Evolutionary conservation across 805 yeast genomes (phyloP).

Genomic region (Teunomyces tritomae): DNA sequence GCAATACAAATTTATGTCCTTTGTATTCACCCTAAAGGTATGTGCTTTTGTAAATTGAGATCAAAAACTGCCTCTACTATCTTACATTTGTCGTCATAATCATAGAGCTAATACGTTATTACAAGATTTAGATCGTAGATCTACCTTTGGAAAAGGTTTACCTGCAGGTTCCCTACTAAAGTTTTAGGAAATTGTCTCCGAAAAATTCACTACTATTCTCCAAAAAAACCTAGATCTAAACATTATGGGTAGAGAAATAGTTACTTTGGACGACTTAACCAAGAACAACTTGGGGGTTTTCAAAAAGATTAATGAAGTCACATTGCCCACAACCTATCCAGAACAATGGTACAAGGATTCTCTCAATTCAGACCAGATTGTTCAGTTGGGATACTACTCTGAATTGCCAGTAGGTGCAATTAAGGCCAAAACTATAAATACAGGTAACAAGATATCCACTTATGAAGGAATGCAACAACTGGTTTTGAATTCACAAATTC

Average conservation of each 20-base stretch:
- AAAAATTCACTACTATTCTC: not conserved
- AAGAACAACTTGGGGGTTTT: constrained; percentile 58
- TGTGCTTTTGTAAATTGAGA: too few species aligned
- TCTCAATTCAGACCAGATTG: constrained; percentile 47
- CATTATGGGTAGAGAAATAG: constrained; percentile 38
- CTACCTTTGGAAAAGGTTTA: too few species aligned
- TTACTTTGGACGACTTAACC: constrained; percentile 59
- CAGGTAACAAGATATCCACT: constrained; percentile 36
- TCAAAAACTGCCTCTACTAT: too few species aligned
- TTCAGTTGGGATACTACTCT: constrained; percentile 60
- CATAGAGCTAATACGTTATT: too few species aligned
- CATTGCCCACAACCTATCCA: constrained; percentile 51
- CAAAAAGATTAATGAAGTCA: constrained; percentile 51
- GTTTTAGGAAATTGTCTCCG: not conserved
- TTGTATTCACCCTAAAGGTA: too few species aligned
- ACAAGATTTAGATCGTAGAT: too few species aligned
- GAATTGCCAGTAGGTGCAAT: constrained; percentile 83
- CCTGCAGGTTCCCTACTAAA: too few species aligned
- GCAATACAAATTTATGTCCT: not conserved
- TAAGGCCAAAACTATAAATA: constrained; percentile 51
- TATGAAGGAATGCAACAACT: constrained; percentile 19
- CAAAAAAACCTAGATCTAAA: not conserved
- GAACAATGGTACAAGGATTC: constrained; percentile 52
- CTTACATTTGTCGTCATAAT: too few species aligned
- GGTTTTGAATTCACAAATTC: constrained; percentile 27